A percentile compares a stretch with the other conserved stretches of the same genome.
These are phyloP conservation scores for Phaeosphaeria sp. DNA, from an alignment of 2,329 filamentous ascomycete genomes.

Conservation along the genomic window DNA sequence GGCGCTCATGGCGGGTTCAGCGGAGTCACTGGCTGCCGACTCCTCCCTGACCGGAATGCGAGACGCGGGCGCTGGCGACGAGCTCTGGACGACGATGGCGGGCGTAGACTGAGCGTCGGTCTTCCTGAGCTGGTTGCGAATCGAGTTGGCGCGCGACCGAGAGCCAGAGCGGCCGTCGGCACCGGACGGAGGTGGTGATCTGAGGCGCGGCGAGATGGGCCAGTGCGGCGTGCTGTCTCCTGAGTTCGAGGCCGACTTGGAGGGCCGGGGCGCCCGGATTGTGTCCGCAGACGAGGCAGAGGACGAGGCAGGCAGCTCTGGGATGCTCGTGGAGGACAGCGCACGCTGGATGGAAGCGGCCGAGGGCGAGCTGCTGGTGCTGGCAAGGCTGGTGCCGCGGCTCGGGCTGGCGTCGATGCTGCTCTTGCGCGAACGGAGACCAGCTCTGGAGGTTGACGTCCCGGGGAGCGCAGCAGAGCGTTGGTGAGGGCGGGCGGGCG, in stretches of 20 bases:
- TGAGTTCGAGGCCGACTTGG: constrained; percentile 64
- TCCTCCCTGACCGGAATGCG: constrained; percentile 40
- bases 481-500: constrained; percentile 49
- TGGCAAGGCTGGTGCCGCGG: constrained; percentile 45
- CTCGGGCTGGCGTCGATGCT: constrained; percentile 53
- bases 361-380: constrained; percentile 58
- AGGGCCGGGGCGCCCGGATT: constrained; percentile 67
- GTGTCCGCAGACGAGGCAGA: constrained; percentile 65
- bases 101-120: constrained; percentile 45
- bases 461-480: constrained; percentile 29
- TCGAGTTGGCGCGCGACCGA: constrained; percentile 54
- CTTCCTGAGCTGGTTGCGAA: constrained; percentile 46
- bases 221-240: constrained; percentile 67
- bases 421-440: constrained; percentile 52
- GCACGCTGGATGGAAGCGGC: constrained; percentile 70
- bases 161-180: constrained; percentile 37
- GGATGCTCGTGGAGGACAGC: constrained; percentile 72
- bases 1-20: no score
- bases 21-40: constrained; percentile 39
- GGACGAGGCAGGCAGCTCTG: constrained; percentile 62
- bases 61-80: constrained; percentile 49
- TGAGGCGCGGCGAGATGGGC: constrained; percentile 78
- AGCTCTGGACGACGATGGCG: constrained; percentile 55
- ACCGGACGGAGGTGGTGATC: constrained; percentile 72
- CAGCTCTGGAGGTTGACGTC: constrained; percentile 29